A percentile compares a stretch with the other conserved stretches of the same genome.
phyloP scores from a whole-genome alignment of 2,329 filamentous ascomycete species.

The Cadophora luteo-olivacea region DNA sequence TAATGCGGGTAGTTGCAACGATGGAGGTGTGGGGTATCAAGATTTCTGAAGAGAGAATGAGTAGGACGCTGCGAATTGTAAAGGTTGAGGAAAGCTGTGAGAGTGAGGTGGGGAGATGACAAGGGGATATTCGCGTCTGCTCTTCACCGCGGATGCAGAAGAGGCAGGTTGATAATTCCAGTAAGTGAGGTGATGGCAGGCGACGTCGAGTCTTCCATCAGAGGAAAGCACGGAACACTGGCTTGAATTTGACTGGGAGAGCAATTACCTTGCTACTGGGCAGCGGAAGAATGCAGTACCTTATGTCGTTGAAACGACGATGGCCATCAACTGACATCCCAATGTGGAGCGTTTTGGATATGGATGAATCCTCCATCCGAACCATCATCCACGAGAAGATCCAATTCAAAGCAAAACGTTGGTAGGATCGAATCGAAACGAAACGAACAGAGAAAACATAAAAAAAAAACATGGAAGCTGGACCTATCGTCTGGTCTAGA shows the following conservation, averaged over 20 bases:
- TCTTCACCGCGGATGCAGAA: no score
- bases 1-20: background rate
- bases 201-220: no score
- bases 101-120: no score
- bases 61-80: background rate
- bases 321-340: background rate
- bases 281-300: no score
- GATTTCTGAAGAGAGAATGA: background rate
- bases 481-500: background rate
- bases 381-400: background rate
- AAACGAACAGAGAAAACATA: background rate
- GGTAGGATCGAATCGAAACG: background rate
- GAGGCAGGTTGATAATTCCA: no score
- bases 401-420: no score
- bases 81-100: background rate
- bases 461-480: background rate
- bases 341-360: background rate
- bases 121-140: no score
- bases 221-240: no score
- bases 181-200: no score
- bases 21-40: background rate
- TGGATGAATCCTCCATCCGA: background rate
- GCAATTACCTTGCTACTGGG: no score
- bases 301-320: slow-evolving; percentile 16
- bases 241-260: no score